Conservation (phyloP, 148 eudicot genomes). For the Cornus controversa region DNA sequence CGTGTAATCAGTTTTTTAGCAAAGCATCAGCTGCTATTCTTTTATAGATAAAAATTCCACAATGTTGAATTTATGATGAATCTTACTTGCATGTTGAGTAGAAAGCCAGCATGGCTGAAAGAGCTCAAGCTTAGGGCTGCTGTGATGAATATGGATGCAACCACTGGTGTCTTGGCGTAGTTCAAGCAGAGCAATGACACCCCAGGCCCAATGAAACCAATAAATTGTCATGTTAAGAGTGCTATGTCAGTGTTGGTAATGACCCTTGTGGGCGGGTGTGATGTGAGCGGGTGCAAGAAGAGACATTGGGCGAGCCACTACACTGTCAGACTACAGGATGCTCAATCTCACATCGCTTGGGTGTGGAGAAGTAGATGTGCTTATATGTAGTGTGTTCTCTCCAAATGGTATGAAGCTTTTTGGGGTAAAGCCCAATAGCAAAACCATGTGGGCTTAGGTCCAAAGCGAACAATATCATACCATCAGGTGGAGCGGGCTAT, state of each 20-base stretch:
- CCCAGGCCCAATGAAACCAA: constrained; percentile 93
- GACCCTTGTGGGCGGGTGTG: too few species aligned
- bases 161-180: constrained; percentile 65
- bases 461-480: too few species aligned
- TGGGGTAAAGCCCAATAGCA: too few species aligned
- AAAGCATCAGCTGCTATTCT: not conserved
- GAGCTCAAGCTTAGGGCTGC: constrained; percentile 82
- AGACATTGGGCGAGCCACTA: too few species aligned
- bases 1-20: not conserved
- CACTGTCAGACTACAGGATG: too few species aligned
- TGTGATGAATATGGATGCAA: constrained; percentile 66
- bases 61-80: constrained; percentile 8
- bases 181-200: constrained; percentile 77
- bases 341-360: too few species aligned
- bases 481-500: too few species aligned
- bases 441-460: too few species aligned
- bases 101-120: constrained; percentile 95
- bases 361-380: too few species aligned
- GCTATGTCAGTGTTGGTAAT: not conserved
- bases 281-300: too few species aligned
- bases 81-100: constrained; percentile 87
- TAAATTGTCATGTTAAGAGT: constrained; percentile 50
- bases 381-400: too few species aligned
- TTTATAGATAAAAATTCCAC: not conserved
- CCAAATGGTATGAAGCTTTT: too few species aligned